Evolutionary conservation across 1,139 yeast genomes (phyloP), one percentile per base, ranked within the genome.

Genomic region (Insectozyma bohioensis): DNA sequence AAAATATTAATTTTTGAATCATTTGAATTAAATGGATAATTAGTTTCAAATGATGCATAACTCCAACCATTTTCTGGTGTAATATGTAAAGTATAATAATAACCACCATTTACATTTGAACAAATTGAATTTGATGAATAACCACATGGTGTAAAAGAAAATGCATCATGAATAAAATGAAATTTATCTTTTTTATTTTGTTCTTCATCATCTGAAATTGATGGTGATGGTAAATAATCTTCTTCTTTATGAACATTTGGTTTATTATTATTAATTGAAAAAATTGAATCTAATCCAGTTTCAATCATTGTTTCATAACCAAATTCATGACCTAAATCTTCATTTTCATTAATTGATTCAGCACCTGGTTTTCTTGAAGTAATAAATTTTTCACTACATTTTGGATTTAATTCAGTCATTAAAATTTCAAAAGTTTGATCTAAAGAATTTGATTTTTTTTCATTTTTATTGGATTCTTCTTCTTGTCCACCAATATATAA

Each of bases 11-110:
- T 74, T 30, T 69, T 61, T 30, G 73, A 55, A 8, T 44, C 45
- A 21, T 51, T 38, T 11, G 58, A 56, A 11, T 65, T 58, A 39
- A 68, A 68, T 8, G 82, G 78, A 31, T 80, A 86, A 55, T 86
- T 92, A 12, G 97, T 80, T 56, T 92, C 97, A 60, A 90, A 92
- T 11, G 95, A 85, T 10, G 97, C 97, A 60, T 92, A 92, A 3
- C 96, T 86, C 87, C 95, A 92, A 19, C 92, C 95, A 12, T 70
- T 58, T 57, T 92, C 97, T 0, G 98, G 98, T 0, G 98, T 92
- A 25, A 92, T 85, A 57, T 92, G 98, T 41, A 90, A 70, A 12
- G 97, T 92, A 55, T 86, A 88, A 63, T 90, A 92, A 55, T 75
- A 75, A 15, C 75, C 75, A 20, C 74, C 74, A 13, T 68, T 73